Evolutionary conservation across 306 rosid species (phyloP).

Genomic region (Sicyos baderoa): DNA sequence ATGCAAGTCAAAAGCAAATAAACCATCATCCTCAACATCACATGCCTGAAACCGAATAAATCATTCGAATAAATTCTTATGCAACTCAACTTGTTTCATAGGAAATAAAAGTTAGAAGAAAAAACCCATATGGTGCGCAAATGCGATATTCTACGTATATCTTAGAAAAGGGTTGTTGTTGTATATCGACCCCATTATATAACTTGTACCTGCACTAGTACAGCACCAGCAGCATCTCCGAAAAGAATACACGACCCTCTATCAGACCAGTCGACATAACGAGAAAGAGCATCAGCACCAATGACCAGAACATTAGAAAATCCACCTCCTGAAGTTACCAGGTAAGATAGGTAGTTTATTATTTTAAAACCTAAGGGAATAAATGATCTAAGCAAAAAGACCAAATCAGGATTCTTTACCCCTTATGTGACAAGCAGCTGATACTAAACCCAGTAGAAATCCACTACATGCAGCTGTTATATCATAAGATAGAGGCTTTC

Average conservation of each 20-base stretch:
- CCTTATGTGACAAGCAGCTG: constrained; percentile 90
- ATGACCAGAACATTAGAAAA: constrained; percentile 79
- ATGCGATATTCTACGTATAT: no score
- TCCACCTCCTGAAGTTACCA: constrained; percentile 61
- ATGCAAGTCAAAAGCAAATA: constrained; percentile 75
- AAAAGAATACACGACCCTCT: constrained; percentile 92
- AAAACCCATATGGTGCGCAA: no score
- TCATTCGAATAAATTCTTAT: neutral
- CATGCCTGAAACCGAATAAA: constrained; percentile 50
- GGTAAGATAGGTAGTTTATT: constrained; percentile 21
- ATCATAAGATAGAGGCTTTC: constrained; percentile 74
- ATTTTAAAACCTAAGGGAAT: neutral
- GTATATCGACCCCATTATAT: neutral
- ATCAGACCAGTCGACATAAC: constrained; percentile 90
- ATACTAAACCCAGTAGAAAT: constrained; percentile 75
- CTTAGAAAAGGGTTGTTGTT: neutral
- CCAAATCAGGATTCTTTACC: constrained; percentile 39
- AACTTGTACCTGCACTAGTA: constrained; percentile 66
- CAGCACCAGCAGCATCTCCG: constrained; percentile 99
- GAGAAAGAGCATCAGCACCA: constrained; percentile 95
- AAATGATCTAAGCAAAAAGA: constrained; percentile 9
- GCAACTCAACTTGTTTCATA: neutral
- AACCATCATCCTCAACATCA: constrained; percentile 69
- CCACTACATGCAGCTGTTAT: constrained; percentile 99
- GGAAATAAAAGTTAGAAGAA: neutral